Evolutionary conservation across 2,329 filamentous ascomycete species (phyloP), one percentile per base, ranked within the genome.

Genomic region (Penicillium frequentans): DNA sequence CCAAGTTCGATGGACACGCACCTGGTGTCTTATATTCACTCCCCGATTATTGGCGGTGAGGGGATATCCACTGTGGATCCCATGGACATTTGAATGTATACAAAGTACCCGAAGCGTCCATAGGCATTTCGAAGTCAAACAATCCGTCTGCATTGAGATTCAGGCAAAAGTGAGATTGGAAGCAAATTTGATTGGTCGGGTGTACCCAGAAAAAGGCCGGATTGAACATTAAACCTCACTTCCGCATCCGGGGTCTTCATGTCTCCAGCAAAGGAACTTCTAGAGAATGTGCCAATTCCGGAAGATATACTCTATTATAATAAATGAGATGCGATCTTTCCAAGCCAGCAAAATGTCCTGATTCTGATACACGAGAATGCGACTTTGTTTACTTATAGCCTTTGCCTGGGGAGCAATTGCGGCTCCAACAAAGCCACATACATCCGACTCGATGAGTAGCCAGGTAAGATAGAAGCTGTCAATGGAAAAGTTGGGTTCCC

Each of bases 21-120:
- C 33, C 43, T 42, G 35, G 3, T 23, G 52, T 26, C 50, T 53
- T 53, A 53, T 46, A 54, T 48, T 64, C 42, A 54, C 33, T 23
- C 27, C 9, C 6, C 23, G 48, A n/a, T 53, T 3, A 64, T 64
- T 65, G 63, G 50, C 21, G 53, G 35, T 48, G 49, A 70, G 64
- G 64, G 68, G 64, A 70, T 65, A 58, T 19, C 52, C 50, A 49
- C 59, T 26, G 55, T 54, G 59, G 57, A 59, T 59, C 53, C 45
- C 27, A 26, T 33, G 27, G 50, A 39, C 45, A 49, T 21, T 49
- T 10, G 26, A 14, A 46, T 39, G 26, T 51, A 49, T 49, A 47
- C 42, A 52, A 13, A 42, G 23, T n/a, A 19, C 35, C n/a, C 3
- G 11, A 19, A 4, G 35, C 35, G n/a, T 19, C 35, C 19, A 5